Base-by-base conservation (phyloP, 345 rosid genomes). In the Brassica nigra region DNA sequence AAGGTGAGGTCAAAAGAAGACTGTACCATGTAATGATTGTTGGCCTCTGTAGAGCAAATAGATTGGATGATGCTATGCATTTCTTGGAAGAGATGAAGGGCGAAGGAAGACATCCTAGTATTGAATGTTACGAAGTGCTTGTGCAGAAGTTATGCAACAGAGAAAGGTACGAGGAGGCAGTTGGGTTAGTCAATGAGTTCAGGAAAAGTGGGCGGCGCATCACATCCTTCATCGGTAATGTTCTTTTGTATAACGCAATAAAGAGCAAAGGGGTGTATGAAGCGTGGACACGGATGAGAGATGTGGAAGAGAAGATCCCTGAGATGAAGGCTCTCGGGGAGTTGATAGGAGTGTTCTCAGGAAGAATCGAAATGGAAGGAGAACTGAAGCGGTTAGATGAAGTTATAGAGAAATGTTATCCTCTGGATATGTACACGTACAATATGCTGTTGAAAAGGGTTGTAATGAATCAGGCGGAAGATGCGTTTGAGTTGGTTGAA, bases 141-240 rank as follows among this genome's bases (percentile, higher is more conserved):
- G 75, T 93, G 76, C 82, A 78, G 71, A 37, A 62, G 27, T 63
- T 89, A 12, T 93, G 96, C 81, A 18, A 16, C 8, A 54, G 31
- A 36, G 52, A 55, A 67, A 74, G 33, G 68, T 91, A 83, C 34
- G 91, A 77, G 42, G 67, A 39, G 77, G 97, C 76, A 20, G 71
- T 91, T 73, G 62, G 84, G 68, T 73, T 93, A 66, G 77, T 91
- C 63, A 79, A 83, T 33, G 89, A 89, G 57, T 78, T 89, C 15
- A 87, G 82, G 83, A 90, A 84, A 65, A 76, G 64, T 0, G 85
- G 89, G 78, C 89, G 89, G 0, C 73, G 36, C 2, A 12, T 93
- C 54, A 83, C 99, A 6, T 69, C 99, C 20, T 91, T 86, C 76
- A 84, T 88, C 4, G 99, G 99, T 62, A 95, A 95, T 69, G 81